A percentile compares a stretch with the other conserved stretches of the same genome.
These are phyloP conservation scores for Candida glucosophila DNA, from an alignment of 1,139 yeast species.

Conservation along the genomic window DNA sequence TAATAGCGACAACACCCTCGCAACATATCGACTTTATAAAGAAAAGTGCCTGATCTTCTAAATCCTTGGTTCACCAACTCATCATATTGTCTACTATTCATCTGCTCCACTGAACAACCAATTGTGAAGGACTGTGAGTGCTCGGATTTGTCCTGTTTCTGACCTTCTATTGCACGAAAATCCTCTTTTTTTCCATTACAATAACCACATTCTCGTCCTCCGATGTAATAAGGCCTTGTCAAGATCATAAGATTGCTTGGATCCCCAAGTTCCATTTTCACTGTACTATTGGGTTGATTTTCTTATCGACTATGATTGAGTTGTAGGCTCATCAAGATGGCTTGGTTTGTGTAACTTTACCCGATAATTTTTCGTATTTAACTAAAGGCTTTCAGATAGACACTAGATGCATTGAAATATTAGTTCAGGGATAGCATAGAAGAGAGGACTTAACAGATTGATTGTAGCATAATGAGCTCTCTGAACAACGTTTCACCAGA, in stretches of 20 bases:
- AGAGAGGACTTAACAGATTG: too few relatives aligned
- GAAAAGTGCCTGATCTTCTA: constrained; percentile 67
- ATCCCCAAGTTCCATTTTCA: too few relatives aligned
- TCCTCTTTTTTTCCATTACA: constrained; percentile 44
- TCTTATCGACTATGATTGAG: too few relatives aligned
- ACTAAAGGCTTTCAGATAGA: too few relatives aligned
- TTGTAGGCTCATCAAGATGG: too few relatives aligned
- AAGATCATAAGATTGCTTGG: constrained; percentile 8
- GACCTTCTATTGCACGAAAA: constrained; percentile 24
- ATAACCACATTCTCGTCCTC: constrained; percentile 49
- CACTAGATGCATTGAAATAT: too few relatives aligned
- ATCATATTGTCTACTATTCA: constrained; percentile 52
- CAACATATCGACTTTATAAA: constrained; percentile 67
- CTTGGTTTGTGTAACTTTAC: too few relatives aligned
- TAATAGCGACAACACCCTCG: constrained; percentile 77
- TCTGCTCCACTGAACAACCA: constrained; percentile 40
- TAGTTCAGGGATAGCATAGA: too few relatives aligned
- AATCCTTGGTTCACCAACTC: constrained; percentile 61
- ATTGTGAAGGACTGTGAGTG: constrained; percentile 32
- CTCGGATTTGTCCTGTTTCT: constrained; percentile 8
- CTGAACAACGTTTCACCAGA: too few relatives aligned
- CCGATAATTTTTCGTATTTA: too few relatives aligned
- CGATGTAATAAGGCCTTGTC: constrained; percentile 14
- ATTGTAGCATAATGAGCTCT: too few relatives aligned
- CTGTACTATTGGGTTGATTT: too few relatives aligned